These are phyloP conservation scores for Akanthomyces dipterigenus DNA, from an alignment of 2,329 filamentous ascomycete genomes.

Conservation along the genomic window DNA sequence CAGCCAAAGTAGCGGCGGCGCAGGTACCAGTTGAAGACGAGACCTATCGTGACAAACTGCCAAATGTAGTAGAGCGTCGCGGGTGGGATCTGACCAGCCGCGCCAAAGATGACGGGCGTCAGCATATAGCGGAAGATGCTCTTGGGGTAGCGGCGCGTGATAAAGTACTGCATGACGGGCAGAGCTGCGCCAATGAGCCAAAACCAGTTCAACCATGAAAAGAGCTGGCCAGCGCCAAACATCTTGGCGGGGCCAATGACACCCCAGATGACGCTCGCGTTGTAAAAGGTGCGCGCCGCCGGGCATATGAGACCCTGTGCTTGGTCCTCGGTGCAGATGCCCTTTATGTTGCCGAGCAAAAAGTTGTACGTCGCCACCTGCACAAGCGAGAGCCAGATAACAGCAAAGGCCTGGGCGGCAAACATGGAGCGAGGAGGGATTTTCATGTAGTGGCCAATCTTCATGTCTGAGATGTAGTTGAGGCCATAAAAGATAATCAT, in stretches of 20 bases:
- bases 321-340: slow-evolving; percentile 44
- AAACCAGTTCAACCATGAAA: slow-evolving; percentile 45
- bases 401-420: slow-evolving; percentile 35
- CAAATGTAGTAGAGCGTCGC: slow-evolving; percentile 51
- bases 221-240: slow-evolving; percentile 33
- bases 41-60: slow-evolving; percentile 47
- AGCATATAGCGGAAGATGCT: slow-evolving; percentile 42
- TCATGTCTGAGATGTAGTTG: slow-evolving; percentile 42
- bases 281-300: slow-evolving; percentile 52
- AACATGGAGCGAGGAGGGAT: slow-evolving; percentile 45
- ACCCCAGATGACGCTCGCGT: slow-evolving; percentile 54
- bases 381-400: slow-evolving; percentile 33
- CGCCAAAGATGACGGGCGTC: slow-evolving; percentile 48
- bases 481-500: slow-evolving; percentile 41
- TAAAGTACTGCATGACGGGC: slow-evolving; percentile 42
- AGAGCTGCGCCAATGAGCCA: slow-evolving; percentile 46
- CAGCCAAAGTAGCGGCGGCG: slow-evolving; percentile 44
- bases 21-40: slow-evolving; percentile 48
- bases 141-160: slow-evolving; percentile 41
- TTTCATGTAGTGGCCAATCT: slow-evolving; percentile 48
- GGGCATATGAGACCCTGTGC: slow-evolving; percentile 49
- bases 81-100: slow-evolving; percentile 43
- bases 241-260: slow-evolving; percentile 40
- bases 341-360: slow-evolving; percentile 40
- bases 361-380: slow-evolving; percentile 34